A percentile compares a stretch with the other conserved stretches of the same genome.
Evolutionary conservation across 169 alveolate genomes (phyloP).

Genomic region (Babesia caballi): DNA sequence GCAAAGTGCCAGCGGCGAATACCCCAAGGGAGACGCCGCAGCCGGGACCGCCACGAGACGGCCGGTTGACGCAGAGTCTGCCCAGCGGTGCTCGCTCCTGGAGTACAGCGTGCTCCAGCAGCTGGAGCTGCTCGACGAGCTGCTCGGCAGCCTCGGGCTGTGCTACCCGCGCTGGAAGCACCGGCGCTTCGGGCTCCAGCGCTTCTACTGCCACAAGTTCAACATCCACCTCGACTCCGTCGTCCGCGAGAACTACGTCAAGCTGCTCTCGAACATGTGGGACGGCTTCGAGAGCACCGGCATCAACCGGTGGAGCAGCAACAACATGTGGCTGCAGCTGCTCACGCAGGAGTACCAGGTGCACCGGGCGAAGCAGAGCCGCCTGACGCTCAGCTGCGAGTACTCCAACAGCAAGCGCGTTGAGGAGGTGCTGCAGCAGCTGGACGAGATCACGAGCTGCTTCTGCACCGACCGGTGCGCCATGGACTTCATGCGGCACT

Average conservation of each 20-base stretch:
- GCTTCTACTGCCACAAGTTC: conserved; percentile 64
- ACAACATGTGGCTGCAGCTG: conserved; percentile 39
- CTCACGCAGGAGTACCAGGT: conserved; percentile 41
- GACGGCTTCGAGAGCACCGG: conserved; percentile 31
- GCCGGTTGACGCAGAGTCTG: background rate
- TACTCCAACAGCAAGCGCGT: conserved; percentile 37
- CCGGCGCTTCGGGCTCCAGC: conserved; percentile 34
- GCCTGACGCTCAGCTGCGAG: background rate
- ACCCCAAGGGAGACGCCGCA: background rate
- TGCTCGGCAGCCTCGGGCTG: conserved; percentile 33
- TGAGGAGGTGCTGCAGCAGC: conserved; percentile 52
- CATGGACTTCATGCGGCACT: conserved; percentile 45
- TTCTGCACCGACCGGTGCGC: conserved; percentile 61
- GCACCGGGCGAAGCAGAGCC: conserved; percentile 1
- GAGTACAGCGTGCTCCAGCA: conserved; percentile 19
- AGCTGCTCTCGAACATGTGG: conserved; percentile 16
- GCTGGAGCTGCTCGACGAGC: conserved; percentile 22
- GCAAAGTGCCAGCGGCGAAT: background rate
- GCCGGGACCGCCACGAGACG: background rate
- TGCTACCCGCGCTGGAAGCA: conserved; percentile 60
- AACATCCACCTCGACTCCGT: conserved; percentile 9
- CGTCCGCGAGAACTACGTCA: conserved; percentile 18
- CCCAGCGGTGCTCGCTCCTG: conserved; percentile 1
- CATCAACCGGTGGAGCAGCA: conserved; percentile 16
- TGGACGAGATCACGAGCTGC: conserved; percentile 60